phyloP scores from a whole-genome alignment of 805 yeast genomes.

The Lachancea quebecensis region DNA sequence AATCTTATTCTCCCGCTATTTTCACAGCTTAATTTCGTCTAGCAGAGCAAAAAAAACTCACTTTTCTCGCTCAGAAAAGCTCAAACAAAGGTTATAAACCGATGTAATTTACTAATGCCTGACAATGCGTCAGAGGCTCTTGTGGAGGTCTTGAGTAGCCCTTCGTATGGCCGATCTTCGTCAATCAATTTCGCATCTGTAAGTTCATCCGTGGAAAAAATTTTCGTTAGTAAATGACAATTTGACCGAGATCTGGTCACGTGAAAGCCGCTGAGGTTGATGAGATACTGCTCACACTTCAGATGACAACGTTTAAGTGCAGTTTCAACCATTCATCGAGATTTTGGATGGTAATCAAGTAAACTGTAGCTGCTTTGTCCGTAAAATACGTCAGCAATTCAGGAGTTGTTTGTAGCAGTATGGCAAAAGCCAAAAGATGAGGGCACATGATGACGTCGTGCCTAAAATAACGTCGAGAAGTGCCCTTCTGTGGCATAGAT shows the following conservation, averaged over 20 bases:
- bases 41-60: too few relatives aligned
- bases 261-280: too few relatives aligned
- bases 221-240: background rate
- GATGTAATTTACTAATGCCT: too few relatives aligned
- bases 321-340: constrained; percentile 33
- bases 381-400: constrained; percentile 21
- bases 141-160: background rate
- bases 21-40: too few relatives aligned
- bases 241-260: too few relatives aligned
- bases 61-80: too few relatives aligned
- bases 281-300: background rate
- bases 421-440: constrained; percentile 29
- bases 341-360: constrained; percentile 20
- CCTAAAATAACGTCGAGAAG: constrained; percentile 22
- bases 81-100: too few relatives aligned
- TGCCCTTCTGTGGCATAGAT: constrained; percentile 10
- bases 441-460: constrained; percentile 27
- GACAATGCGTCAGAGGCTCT: background rate
- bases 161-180: background rate
- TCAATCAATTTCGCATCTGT: background rate
- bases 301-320: constrained; percentile 28
- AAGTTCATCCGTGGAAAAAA: background rate
- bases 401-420: constrained; percentile 19
- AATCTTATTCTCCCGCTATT: too few relatives aligned
- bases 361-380: constrained; percentile 15